Base-by-base conservation (phyloP, 208 protist species). In the Angomonas ambiguus region DNA sequence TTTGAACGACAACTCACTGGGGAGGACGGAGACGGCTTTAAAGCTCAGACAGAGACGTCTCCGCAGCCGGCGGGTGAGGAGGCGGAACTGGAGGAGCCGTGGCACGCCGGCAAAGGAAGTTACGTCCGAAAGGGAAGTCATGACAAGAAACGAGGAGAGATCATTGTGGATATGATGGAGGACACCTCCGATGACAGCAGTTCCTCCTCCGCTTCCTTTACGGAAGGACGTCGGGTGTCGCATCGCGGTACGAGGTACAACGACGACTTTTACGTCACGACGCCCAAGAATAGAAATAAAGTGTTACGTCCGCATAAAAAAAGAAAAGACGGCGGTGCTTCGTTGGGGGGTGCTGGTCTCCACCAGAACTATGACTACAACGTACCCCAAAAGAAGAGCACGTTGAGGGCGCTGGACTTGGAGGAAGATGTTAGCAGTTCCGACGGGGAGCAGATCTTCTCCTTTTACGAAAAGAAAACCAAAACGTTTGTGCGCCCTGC, bases 401-500 rank as follows among this genome's bases (percentile, higher is more conserved):
- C 38, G 38, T 8, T 45, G 38, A 8, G 38, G 16, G 38, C 8
- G 38, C 38, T 45, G 16, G 38, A 45, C 38, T 45, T 45, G 38
- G 11, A 45, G 38, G 38, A 45, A 16, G 38, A 45, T 45, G 38
- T n/a, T n/a, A 45, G 38, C 16, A 45, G 38, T 16, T 45, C 38
- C 38, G 38, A 45, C 16, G 38, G 22, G n/a, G 49, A 56, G n/a
- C 49, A 56, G n/a, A 11, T 56, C 5, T 56, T 56, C 27, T 56
- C 49, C n/a, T 56, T 56, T 27, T 24, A 56, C 38, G 38, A 45
- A n/a, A 45, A 45, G 16, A 45, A 45, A n/a, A n/a, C n/a, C n/a
- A n/a, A n/a, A n/a, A n/a, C n/a, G n/a, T n/a, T n/a, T n/a, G n/a
- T n/a, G n/a, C 38, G 38, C 38, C 38, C 38, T 18, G 38, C 38